Conservation (phyloP, 805 yeast species). For the Candida xiaguanensis region DNA sequence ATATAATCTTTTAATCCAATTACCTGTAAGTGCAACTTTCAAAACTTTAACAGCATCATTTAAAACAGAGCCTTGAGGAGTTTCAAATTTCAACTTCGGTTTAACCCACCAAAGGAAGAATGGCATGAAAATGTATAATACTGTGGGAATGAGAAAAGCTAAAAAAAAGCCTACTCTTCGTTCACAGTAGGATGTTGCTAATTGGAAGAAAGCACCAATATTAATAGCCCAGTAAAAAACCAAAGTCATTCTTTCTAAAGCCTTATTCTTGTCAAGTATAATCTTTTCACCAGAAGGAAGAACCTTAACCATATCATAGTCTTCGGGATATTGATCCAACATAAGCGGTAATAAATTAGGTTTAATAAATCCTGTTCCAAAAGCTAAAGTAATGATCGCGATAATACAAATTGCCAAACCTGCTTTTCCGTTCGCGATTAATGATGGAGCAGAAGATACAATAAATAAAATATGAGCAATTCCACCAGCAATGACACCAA, state of each 20-base stretch:
- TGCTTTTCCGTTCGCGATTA: conserved; percentile 32
- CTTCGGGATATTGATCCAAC: conserved; percentile 49
- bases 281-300: conserved; percentile 63
- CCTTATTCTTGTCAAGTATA: conserved; percentile 46
- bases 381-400: conserved; percentile 35
- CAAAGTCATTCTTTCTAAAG: conserved; percentile 41
- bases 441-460: conserved; percentile 45
- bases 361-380: conserved; percentile 53
- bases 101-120: conserved; percentile 23
- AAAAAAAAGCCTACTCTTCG: conserved; percentile 53
- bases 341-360: conserved; percentile 49
- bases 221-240: conserved; percentile 55
- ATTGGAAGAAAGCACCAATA: conserved; percentile 50
- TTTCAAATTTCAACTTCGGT: conserved; percentile 26
- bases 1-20: conserved; percentile 39
- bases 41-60: conserved; percentile 40
- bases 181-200: conserved; percentile 50
- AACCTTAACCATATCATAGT: conserved; percentile 55
- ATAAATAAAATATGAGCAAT: conserved; percentile 46
- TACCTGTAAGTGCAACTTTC: conserved; percentile 39
- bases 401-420: conserved; percentile 41
- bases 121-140: conserved; percentile 30
- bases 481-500: conserved; percentile 46
- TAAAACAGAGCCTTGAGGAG: conserved; percentile 46
- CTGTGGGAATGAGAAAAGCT: conserved; percentile 47